Base-by-base conservation (phyloP, 2,329 filamentous ascomycete genomes). In the Fusarium sp. region DNA sequence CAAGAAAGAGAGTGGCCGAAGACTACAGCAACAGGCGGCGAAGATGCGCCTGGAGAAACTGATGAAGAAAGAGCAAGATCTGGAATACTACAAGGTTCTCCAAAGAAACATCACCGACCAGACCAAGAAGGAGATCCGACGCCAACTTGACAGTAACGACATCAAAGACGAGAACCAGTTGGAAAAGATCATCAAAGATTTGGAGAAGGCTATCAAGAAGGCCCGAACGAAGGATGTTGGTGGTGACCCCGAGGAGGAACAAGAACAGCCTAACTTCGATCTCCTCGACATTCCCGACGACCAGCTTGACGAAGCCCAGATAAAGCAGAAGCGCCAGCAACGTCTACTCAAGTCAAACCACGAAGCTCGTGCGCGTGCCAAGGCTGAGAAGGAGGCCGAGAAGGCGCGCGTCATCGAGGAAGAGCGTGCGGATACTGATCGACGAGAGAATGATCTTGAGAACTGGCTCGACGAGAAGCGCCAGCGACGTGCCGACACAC, bases 41-140 rank as follows among this genome's bases (percentile, higher is more conserved):
- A 98, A 97, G 80, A 97, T 98, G 93, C 91, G 96, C 10, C 83
- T 99, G 1, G 96, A 99, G 70, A 97, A 97, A 75, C 84, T 99
- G 46, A 93, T 98, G 78, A 92, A 93, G 76, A 99, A 99, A 80
- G 96, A 99, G 80, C 90, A 97, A 77, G 94, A 98, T 77, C 83
- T 98, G 3, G 94, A 97, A 72, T 98, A 97, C 80, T 98, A 94
- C 84, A 94, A 93, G 77, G 89, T 93, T 62, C 82, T 99, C 6
- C 93, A 97, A 75, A 79, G 84, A 33, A 89, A 89, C 68, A 84
- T 98, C 12, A 86, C 85, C 3, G 89, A 91, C 24, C 88, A 93
- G 71, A 94, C 91, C 43, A 99, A 98, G 82, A 98, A 98, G 79
- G 96, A 98, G 77, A 91, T 89, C 5, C 92, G 92, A 75, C 90